phyloP scores from a whole-genome alignment of 495 filamentous ascomycete species.

The Arthonia radiata region DNA sequence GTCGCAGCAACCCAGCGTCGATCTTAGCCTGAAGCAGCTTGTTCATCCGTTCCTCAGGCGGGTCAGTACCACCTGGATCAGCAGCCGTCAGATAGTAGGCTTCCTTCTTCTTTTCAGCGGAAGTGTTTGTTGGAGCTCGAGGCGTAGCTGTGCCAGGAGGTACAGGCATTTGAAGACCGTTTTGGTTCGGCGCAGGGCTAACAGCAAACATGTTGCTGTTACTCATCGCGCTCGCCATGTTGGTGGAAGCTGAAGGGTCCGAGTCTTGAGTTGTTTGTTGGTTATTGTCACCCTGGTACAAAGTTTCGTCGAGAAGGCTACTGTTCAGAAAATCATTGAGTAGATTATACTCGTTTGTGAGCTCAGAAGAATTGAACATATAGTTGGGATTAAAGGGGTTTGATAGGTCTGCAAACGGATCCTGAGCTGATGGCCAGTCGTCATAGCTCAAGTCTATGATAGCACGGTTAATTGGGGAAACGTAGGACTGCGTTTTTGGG shows the following conservation, averaged over 20 bases:
- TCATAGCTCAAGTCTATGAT: too few relatives aligned
- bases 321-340: constrained; percentile 88
- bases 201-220: too few relatives aligned
- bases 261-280: too few relatives aligned
- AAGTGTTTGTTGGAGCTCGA: constrained; percentile 30
- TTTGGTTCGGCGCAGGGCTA: too few relatives aligned
- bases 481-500: too few relatives aligned
- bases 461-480: too few relatives aligned
- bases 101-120: constrained; percentile 63
- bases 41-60: constrained; percentile 85
- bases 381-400: constrained; percentile 81
- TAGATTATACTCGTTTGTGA: constrained; percentile 84
- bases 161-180: too few relatives aligned
- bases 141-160: constrained; percentile 33
- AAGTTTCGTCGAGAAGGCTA: constrained; percentile 55
- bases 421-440: too few relatives aligned
- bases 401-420: constrained; percentile 81
- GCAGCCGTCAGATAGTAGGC: constrained; percentile 90
- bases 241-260: too few relatives aligned
- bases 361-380: constrained; percentile 85
- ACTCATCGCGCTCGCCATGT: too few relatives aligned
- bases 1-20: constrained; percentile 77
- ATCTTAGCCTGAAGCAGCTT: constrained; percentile 85
- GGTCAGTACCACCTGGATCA: constrained; percentile 75
- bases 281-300: constrained; percentile 37